Conservation (phyloP, 768 basidiomycete genomes). For the Suillus ampliporus region DNA sequence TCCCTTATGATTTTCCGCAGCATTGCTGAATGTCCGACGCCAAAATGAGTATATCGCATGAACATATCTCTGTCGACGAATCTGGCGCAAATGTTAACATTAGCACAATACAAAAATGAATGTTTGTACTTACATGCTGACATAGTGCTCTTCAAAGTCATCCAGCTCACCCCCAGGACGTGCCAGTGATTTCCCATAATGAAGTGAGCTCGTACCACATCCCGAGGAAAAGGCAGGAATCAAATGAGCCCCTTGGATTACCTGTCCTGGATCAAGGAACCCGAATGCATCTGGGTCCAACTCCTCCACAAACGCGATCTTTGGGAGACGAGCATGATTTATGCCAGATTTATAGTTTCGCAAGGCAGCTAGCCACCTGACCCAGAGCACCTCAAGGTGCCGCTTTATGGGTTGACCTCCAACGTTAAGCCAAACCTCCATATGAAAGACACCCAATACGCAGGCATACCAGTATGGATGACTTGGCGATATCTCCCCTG, state of each 20-base stretch:
- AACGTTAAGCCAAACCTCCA: constrained; percentile 5
- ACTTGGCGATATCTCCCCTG: neutral
- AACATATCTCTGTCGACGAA: constrained; percentile 5
- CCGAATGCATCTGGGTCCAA: neutral
- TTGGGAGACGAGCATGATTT: constrained; percentile 2
- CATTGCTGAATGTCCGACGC: neutral
- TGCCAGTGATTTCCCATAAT: neutral
- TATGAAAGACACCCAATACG: constrained; percentile 7
- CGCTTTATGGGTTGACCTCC: neutral
- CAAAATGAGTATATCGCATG: neutral
- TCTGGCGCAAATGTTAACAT: neutral
- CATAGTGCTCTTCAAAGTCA: neutral
- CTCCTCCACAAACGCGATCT: constrained; percentile 8
- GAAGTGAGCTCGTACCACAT: neutral
- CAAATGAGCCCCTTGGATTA: neutral
- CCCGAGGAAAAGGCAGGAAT: constrained; percentile 9
- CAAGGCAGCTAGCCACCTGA: neutral
- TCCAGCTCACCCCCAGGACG: too few relatives aligned
- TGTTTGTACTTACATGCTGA: neutral
- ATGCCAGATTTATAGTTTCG: neutral
- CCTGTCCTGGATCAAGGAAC: constrained; percentile 5
- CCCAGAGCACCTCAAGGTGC: constrained; percentile 9
- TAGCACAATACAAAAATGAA: neutral
- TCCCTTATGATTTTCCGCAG: neutral
- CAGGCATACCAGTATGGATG: constrained; percentile 28